Conservation (phyloP, 2,329 filamentous ascomycete genomes). For the Colletotrichum sp. region DNA sequence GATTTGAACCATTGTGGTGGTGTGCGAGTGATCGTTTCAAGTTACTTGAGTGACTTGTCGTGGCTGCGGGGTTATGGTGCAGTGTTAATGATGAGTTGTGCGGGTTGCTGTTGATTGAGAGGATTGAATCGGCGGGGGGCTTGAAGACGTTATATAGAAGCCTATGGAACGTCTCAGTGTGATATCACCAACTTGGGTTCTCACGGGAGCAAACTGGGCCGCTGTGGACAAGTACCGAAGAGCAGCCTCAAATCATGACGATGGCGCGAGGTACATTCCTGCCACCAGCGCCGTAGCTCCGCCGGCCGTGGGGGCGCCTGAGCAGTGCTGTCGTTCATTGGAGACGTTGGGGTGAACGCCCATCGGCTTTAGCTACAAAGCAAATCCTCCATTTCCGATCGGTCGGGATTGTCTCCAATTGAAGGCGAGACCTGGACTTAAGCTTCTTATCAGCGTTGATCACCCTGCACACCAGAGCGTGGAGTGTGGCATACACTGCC, state of each 20-base stretch:
- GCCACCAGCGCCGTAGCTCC: neutral
- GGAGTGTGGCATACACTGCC: neutral
- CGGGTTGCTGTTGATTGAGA: neutral
- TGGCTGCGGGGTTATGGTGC: neutral
- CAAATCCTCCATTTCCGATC: constrained; percentile 5
- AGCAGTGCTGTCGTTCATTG: neutral
- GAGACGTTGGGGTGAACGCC: neutral
- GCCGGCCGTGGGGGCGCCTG: neutral
- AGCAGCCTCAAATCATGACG: neutral
- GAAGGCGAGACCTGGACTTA: neutral
- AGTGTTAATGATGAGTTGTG: neutral
- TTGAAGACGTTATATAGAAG: neutral
- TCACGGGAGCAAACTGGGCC: neutral
- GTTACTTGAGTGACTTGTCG: neutral
- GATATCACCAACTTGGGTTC: neutral
- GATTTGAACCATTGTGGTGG: constrained; percentile 34
- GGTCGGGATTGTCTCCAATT: neutral
- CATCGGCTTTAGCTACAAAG: constrained; percentile 3
- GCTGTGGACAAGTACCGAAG: neutral
- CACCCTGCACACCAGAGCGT: neutral
- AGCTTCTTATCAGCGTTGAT: neutral
- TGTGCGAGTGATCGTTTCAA: neutral
- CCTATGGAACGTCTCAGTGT: neutral
- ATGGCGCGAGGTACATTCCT: neutral
- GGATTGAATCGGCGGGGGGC: neutral